phyloP scores from a whole-genome alignment of 75 land plant genomes.

The Picea glauca region DNA sequence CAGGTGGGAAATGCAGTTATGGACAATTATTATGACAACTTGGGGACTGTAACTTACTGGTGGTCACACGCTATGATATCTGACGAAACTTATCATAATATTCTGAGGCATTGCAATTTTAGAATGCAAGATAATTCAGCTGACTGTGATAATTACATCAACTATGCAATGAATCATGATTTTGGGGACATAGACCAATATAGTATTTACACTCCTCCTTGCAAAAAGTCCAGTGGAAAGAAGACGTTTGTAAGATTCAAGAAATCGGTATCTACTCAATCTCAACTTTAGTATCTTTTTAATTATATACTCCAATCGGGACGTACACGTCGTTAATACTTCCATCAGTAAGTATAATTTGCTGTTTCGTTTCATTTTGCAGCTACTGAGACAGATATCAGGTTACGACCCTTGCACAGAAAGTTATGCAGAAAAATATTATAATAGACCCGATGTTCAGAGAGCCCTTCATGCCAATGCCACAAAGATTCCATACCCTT shows the following conservation, averaged over 20 bases:
- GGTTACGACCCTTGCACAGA: conserved; percentile 86
- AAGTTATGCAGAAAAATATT: conserved; percentile 62
- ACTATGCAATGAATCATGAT: conserved; percentile 25
- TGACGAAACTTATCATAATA: conserved; percentile 19
- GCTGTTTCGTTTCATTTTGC: background rate
- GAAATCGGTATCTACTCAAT: background rate
- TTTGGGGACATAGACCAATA: conserved; percentile 41
- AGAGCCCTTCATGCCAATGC: conserved; percentile 90
- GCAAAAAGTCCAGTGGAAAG: background rate
- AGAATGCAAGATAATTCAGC: conserved; percentile 12
- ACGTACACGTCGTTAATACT: background rate
- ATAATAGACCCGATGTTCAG: conserved; percentile 87
- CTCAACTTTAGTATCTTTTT: background rate
- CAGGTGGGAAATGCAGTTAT: conserved; percentile 82
- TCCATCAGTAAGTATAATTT: background rate
- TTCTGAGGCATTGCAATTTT: conserved; percentile 27
- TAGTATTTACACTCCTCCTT: conserved; percentile 35
- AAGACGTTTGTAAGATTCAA: background rate
- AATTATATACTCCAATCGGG: background rate
- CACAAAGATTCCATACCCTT: conserved; percentile 63
- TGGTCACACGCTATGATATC: conserved; percentile 47
- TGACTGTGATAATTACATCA: conserved; percentile 12
- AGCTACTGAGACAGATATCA: conserved; percentile 10
- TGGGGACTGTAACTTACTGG: conserved; percentile 51
- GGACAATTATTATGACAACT: conserved; percentile 62